Base-by-base conservation (phyloP, 2,329 filamentous ascomycete species). In the Aureobasidium sp. region DNA sequence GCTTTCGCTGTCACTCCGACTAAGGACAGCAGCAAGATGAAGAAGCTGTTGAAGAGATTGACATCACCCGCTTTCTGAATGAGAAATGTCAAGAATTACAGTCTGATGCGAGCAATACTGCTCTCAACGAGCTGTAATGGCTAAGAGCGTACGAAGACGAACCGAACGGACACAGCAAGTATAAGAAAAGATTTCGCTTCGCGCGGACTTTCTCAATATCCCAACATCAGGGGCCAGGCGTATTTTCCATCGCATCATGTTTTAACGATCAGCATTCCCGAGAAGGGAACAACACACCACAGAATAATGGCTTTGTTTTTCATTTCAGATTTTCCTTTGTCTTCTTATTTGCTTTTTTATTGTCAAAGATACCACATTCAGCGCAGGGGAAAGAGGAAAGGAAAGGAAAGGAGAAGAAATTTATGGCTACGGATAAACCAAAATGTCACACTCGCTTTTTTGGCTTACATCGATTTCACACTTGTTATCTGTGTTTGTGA, bases 1-100 rank as follows among this genome's bases (percentile, higher is more conserved):
- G 73, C 78, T 0, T 80, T 81, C 63, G 77, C 78, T 51, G 32
- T 50, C 17, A 59, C n/a, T 12, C 55, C 55, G 4, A 59, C 41
- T 37, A 53, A 47, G 37, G 50, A 55, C 15, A 32, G 34, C 34
- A 46, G 50, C 36, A 62, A 50, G 43, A 32, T 62, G 39, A 62
- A 55, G 61, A 57, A 48, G 52, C n/a, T 62, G 43, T 62, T 51
- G 41, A 56, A 48, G 36, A 62, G 51, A 55, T 29, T 55, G 36
- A 55, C 51, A 37, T 52, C 48, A n/a, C 48, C 48, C 10, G 48
- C 48, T 37, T 37, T 52, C 32, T 50, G 32, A 52, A 20, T 9
- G 29, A 50, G 4, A 8, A 24, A 36, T 55, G 51, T 55, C 29
- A 20, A 2, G 36, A 20, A 41, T 29, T 6, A 37, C 51, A 43